A percentile compares a stretch with the other conserved stretches of the same genome.
phyloP scores from a whole-genome alignment of 176 grass and related monocot genomes.

The Oryza meridionalis region DNA sequence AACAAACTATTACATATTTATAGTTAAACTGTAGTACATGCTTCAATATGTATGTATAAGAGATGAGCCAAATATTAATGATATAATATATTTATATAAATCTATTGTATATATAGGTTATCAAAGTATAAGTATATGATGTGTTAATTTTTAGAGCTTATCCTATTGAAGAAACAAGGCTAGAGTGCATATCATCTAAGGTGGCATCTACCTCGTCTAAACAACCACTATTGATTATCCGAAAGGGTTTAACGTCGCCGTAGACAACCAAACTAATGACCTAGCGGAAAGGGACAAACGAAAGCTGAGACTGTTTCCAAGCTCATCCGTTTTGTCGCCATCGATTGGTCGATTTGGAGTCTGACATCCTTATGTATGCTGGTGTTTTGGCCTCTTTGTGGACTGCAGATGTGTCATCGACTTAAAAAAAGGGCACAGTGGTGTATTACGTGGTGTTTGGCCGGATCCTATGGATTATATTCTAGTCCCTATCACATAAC shows the following conservation, averaged over 20 bases:
- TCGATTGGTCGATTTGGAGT: neutral
- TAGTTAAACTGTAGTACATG: no score
- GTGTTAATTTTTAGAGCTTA: no score
- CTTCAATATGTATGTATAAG: no score
- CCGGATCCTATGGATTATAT: no score
- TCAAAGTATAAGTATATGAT: no score
- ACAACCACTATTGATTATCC: neutral
- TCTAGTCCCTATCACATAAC: no score
- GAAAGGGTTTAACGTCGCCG: neutral
- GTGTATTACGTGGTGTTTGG: neutral
- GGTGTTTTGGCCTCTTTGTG: neutral
- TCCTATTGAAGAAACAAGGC: neutral
- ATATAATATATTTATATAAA: no score
- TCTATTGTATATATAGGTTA: no score
- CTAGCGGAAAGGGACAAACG: neutral
- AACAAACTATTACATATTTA: no score
- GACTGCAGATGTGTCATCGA: neutral
- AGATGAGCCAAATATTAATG: no score
- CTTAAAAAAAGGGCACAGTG: neutral
- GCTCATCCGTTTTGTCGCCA: conserved; percentile 7
- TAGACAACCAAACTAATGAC: neutral
- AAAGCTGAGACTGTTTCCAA: neutral
- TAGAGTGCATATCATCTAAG: neutral
- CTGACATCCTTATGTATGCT: neutral
- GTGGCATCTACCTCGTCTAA: neutral